Base-by-base conservation (phyloP, 441 rosid species). In the Pelargonium exstipulatum region DNA sequence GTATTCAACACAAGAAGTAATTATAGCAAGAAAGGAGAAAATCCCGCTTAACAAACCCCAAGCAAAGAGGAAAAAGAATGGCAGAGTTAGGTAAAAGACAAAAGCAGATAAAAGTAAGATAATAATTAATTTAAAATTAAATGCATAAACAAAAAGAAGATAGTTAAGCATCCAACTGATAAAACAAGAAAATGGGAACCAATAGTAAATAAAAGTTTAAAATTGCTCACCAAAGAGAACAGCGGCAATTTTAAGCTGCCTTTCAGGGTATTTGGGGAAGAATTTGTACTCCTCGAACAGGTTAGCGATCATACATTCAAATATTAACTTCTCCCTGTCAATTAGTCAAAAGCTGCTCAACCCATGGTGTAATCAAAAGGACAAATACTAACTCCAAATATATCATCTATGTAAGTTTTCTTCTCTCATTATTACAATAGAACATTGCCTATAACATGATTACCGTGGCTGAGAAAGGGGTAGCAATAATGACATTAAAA, bases 201-300 rank as follows among this genome's bases (percentile, higher is more conserved):
- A 18, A 57, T 57, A 57, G 17, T 55, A 55, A 22, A 55, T 10
- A 17, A 17, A 24, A 57, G 24, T 57, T 18, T 57, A 18, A 26
- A 9, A 24, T 0, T 8, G 62, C 98, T 86, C 80, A 95, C 99
- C 99, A 78, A 95, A 89, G 65, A 95, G 92, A 71, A 95, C 81
- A 43, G 99, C 95, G 62, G 99, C 96, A 73, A 89, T 88, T 84
- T 82, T 92, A 51, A 95, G 90, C 80, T 95, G 97, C 77, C 90
- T 86, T 80, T 95, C 99, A 5, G 99, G 98, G 84, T 92, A 95
- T 78, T 92, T 92, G 60, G 95, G 95, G 73, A 95, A 95, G 82
- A 92, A 95, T 13, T 83, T 90, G 80, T 95, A 92, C 75, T 95
- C 99, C 82, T 95, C 99, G 53, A 95, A 92, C 60, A 95, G 88